These are phyloP conservation scores for Thymus mandschuricus DNA, from an alignment of 257 asterid species.

Conservation along the genomic window DNA sequence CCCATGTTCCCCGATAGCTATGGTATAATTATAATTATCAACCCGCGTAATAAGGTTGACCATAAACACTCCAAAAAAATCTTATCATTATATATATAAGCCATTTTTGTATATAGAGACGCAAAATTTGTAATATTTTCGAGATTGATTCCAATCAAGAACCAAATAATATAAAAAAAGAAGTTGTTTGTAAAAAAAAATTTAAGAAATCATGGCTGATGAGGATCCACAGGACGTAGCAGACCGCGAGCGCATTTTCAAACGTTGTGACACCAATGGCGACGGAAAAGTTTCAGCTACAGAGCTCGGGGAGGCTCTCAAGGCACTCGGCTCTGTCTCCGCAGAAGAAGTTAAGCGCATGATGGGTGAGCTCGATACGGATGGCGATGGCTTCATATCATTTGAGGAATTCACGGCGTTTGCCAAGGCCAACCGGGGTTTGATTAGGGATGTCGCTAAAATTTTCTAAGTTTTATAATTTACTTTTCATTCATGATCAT, in stretches of 20 bases:
- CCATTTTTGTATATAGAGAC: background rate
- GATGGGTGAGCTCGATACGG: constrained; percentile 85
- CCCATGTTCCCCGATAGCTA: background rate
- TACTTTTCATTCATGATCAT: background rate
- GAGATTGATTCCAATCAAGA: background rate
- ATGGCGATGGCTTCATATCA: constrained; percentile 82
- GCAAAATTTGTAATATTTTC: background rate
- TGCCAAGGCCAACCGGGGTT: constrained; percentile 69
- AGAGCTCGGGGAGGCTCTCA: constrained; percentile 80
- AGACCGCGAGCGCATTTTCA: constrained; percentile 76
- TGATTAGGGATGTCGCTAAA: constrained; percentile 81
- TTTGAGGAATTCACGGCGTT: constrained; percentile 65
- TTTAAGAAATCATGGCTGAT: constrained; percentile 48
- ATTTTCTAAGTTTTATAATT: constrained; percentile 45
- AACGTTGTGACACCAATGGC: constrained; percentile 77
- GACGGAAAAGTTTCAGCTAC: constrained; percentile 80
- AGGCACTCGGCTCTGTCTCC: constrained; percentile 67
- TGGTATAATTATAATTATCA: background rate
- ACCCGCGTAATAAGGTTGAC: constrained; percentile 9
- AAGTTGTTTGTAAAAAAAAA: background rate
- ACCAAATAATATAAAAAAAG: too few relatives aligned
- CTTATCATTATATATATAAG: background rate
- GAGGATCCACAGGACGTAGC: constrained; percentile 67
- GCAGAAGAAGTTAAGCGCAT: constrained; percentile 68
- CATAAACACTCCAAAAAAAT: background rate